These are phyloP conservation scores for Cordia subcordata DNA, from an alignment of 257 asterid genomes.

Conservation along the genomic window DNA sequence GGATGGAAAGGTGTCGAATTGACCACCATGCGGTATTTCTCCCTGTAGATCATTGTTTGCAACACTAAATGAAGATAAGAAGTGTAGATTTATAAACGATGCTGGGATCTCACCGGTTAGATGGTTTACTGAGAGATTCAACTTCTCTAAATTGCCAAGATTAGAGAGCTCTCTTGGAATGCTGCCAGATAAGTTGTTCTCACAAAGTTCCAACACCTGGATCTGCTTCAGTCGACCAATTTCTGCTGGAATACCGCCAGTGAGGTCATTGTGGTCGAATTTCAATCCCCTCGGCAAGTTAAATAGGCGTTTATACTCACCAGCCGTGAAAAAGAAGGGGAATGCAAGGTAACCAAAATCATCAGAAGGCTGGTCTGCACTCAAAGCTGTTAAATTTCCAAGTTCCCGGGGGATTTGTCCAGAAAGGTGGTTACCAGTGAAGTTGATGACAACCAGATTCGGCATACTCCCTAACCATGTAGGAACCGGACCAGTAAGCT, in stretches of 20 bases:
- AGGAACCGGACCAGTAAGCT: constrained; percentile 41
- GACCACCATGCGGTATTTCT: constrained; percentile 43
- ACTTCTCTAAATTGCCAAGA: constrained; percentile 32
- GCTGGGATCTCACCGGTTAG: constrained; percentile 44
- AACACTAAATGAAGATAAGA: constrained; percentile 48
- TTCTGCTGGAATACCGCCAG: constrained; percentile 43
- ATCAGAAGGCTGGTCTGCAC: constrained; percentile 25
- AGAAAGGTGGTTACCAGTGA: constrained; percentile 32
- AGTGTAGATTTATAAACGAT: constrained; percentile 30
- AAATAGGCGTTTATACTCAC: constrained; percentile 38
- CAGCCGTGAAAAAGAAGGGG: constrained; percentile 37
- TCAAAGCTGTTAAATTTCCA: constrained; percentile 27
- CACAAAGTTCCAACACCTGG: constrained; percentile 30
- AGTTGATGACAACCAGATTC: constrained; percentile 30
- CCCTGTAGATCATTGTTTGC: constrained; percentile 48
- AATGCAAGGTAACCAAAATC: constrained; percentile 38
- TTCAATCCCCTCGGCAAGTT: constrained; percentile 43
- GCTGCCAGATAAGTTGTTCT: constrained; percentile 35
- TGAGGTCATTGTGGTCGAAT: constrained; percentile 36
- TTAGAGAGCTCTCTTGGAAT: constrained; percentile 40
- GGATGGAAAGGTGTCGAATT: constrained; percentile 39
- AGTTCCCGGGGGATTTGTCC: constrained; percentile 38
- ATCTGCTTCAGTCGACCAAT: constrained; percentile 40
- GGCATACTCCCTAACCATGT: constrained; percentile 47
- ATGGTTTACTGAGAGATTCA: constrained; percentile 40